Conservation (phyloP, 306 rosid genomes). For the Prunus salicina region DNA sequence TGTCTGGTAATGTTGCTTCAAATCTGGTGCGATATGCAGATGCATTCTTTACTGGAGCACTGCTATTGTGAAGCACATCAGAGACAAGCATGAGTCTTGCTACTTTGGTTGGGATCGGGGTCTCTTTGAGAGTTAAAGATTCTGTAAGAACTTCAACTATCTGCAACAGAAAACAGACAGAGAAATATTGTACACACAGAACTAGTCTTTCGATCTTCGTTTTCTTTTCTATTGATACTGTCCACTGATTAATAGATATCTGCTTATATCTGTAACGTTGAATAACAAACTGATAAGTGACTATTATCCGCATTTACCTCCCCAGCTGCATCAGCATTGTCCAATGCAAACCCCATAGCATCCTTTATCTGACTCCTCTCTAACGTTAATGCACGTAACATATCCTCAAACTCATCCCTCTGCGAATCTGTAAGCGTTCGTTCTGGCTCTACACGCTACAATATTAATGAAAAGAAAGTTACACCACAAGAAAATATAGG, state of each 20-base stretch:
- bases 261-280: neutral
- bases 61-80: slow-evolving; percentile 98
- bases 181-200: slow-evolving; percentile 4
- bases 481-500: slow-evolving; percentile 15
- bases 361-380: slow-evolving; percentile 97
- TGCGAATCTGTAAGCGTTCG: slow-evolving; percentile 88
- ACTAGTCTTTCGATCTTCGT: slow-evolving; percentile 4
- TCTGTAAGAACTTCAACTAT: slow-evolving; percentile 96
- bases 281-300: neutral
- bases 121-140: slow-evolving; percentile 96
- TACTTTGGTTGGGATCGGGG: slow-evolving; percentile 97
- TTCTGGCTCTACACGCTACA: slow-evolving; percentile 90
- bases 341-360: slow-evolving; percentile 97
- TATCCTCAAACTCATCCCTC: slow-evolving; percentile 99
- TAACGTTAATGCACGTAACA: slow-evolving; percentile 92
- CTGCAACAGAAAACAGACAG: slow-evolving; percentile 44
- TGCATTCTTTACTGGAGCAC: slow-evolving; percentile 99
- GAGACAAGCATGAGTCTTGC: slow-evolving; percentile 99
- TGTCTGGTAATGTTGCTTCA: slow-evolving; percentile 91
- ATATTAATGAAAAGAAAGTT: slow-evolving; percentile 20
- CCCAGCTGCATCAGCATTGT: slow-evolving; percentile 99
- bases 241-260: neutral
- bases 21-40: slow-evolving; percentile 99
- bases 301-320: slow-evolving; percentile 60
- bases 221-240: neutral